Base-by-base conservation (phyloP, 2,329 filamentous ascomycete species). In the Endoconidiophora polonica region DNA sequence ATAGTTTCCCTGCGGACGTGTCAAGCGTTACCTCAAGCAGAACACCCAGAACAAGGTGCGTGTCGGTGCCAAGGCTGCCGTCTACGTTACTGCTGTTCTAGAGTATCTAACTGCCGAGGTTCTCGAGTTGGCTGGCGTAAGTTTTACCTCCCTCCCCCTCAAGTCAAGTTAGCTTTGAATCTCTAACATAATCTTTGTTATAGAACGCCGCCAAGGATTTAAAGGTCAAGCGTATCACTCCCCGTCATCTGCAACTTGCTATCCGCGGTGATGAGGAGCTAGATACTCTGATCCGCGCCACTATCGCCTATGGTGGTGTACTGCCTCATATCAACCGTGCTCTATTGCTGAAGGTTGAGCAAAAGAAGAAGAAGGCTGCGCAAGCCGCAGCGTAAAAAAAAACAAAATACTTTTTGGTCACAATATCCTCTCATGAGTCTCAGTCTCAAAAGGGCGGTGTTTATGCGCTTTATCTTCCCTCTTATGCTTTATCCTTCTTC, bases 21-120 rank as follows among this genome's bases (percentile, higher is more conserved):
- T 98, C 69, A 98, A 98, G 83, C 88, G 91, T 72, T 96, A 96
- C 73, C 76, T 98, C 65, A 95, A 96, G 79, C 87, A 86, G 68
- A 95, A 95, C 72, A 96, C 91, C 46, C 91, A 96, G 66, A 93
- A 95, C 72, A 96, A 96, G 76, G 96, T 95, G 86, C 90, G 91
- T 69, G 93, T 98, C 58, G 91, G 91, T 61, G 91, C 90, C 63
- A 90, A 85, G 77, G 90, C 90, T 59, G 90, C 90, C 57, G 90
- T 96, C 64, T 96, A 96, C 69, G 83, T 96, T 57, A 90, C 90
- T 58, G 90, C 90, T 51, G 91, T 98, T 50, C 86, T 98, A 46
- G 91, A 98, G 73, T 98, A 98, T 68, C 83, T 98, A 54, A 90
- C 91, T 60, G 91, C 91, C 58, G 91, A 98, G 76, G 95, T 98